Evolutionary conservation across 345 rosid species (phyloP), one percentile per base, ranked within the genome.

Genomic region (Populus ilicifolia): DNA sequence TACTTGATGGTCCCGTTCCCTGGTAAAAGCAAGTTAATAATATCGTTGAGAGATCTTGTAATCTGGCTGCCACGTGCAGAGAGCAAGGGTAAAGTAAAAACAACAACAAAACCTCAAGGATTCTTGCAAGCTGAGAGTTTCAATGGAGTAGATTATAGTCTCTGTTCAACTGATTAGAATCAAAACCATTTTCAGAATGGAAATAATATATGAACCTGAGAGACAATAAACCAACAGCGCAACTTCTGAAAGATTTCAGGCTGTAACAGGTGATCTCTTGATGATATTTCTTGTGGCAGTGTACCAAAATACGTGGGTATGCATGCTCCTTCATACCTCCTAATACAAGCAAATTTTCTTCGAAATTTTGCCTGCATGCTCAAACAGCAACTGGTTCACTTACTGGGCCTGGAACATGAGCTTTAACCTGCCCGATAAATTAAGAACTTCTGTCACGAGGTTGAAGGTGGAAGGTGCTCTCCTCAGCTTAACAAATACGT

Each of bases 371-470:
- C 78, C 65, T 48, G 38, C 39, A 78, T 75, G 78, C 76, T 83
- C 84, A 91, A 76, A 76, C 93, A 59, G 92, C 89, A 70, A 90
- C 90, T 30, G 89, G 90, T 85, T 89, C 92, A 80, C 88, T 86
- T 85, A 81, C 87, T 74, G 86, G 83, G 79, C 82, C 84, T 50
- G 89, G 75, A 77, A 50, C 82, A 69, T 82, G 86, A 67, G 79
- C 85, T 41, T 81, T 70, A 71, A 91, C 93, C 96, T 91, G 89
- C 74, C 69, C 59, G 71, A 73, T 48, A 74, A 54, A 36, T 59
- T 65, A 72, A 84, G 50, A 72, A 72, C 73, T 67, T 69, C 48
- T 48, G 79, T 82, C 84, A 82, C 79, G 41, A 75, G 77, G 79
- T 78, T 78, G 73, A 78, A 65, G 33, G 27, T 48, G 76, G 82